Base-by-base conservation (phyloP, 2,329 filamentous ascomycete species). In the Pseudocercospora pini-densiflorae region DNA sequence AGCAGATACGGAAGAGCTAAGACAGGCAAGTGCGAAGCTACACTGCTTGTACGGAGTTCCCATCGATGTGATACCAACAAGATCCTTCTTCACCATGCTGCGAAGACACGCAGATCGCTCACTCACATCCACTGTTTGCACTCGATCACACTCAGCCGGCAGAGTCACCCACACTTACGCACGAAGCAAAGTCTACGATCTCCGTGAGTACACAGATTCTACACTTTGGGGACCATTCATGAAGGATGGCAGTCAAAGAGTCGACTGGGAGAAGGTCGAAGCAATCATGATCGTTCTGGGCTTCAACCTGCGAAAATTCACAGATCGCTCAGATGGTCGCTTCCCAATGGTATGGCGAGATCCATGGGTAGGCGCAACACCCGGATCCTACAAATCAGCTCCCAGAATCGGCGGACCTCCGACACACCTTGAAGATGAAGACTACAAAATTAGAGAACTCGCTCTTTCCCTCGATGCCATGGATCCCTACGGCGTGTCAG, bases 221-320 rank as follows among this genome's bases (percentile, higher is more conserved):
- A 89, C 85, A 0, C 76, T 83, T 40, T 94, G 91, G 91, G 92
- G 92, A 0, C 92, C 92, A 0, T 94, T 92, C 72, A 80, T 85
- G 73, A 81, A 86, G 59, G 90, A 93, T 73, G 87, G 85, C 1
- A 84, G 82, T 2, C 84, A 83, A 61, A 77, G 79, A 5, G 89
- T 92, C 0, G 91, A 94, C 77, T 94, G 92, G 92, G 90, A 94
- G 77, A 92, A 91, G 79, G 80, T 93, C 10, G 91, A 94, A 77
- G 88, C 90, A 8, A 86, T 93, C 62, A 87, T 93, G 83, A 81
- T 93, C 3, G 87, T 90, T 1, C 77, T 94, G 3, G 86, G 85
- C 3, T 83, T 86, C 74, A 93, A 92, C 74, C 82, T 91, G 60
- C 77, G 80, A 45, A 74, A 78, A 9, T 85, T 86, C 70, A 79